phyloP scores from a whole-genome alignment of 495 filamentous ascomycete species.

The Podospora tetraspora region DNA sequence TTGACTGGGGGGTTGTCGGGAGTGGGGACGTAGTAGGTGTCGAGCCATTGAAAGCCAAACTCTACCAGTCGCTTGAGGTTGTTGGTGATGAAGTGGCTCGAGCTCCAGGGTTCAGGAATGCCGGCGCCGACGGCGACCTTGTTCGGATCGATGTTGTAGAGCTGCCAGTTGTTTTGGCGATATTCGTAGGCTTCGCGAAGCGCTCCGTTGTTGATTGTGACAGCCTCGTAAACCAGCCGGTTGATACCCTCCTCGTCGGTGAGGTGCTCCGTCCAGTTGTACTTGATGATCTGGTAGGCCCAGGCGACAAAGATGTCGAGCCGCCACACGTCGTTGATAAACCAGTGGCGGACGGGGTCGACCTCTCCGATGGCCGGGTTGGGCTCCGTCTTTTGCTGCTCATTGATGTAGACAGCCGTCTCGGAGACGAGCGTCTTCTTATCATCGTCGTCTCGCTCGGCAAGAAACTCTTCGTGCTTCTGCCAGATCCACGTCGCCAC shows the following conservation, averaged over 20 bases:
- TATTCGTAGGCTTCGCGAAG: slow-evolving; percentile 71
- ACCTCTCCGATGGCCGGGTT: slow-evolving; percentile 54
- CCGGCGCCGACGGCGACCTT: slow-evolving; percentile 61
- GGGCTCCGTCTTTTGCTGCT: slow-evolving; percentile 61
- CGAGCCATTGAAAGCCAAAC: slow-evolving; percentile 38
- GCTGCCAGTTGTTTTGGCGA: slow-evolving; percentile 55
- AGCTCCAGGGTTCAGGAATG: slow-evolving; percentile 79
- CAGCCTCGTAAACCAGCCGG: slow-evolving; percentile 62
- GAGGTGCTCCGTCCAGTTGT: slow-evolving; percentile 52
- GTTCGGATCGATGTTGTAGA: slow-evolving; percentile 64
- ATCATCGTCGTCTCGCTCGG: slow-evolving; percentile 36
- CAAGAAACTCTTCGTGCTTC: slow-evolving; percentile 57
- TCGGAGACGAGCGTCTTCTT: slow-evolving; percentile 58
- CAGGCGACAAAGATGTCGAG: slow-evolving; percentile 72
- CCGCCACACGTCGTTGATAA: slow-evolving; percentile 66
- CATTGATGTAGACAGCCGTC: slow-evolving; percentile 63
- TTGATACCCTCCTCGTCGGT: slow-evolving; percentile 45
- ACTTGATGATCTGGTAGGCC: slow-evolving; percentile 66
- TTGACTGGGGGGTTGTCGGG: slow-evolving; percentile 16
- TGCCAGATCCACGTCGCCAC: slow-evolving; percentile 81
- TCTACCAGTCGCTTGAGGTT: slow-evolving; percentile 52
- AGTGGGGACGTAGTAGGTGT: slow-evolving; percentile 14
- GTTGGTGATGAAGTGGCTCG: slow-evolving; percentile 53
- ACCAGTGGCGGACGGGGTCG: slow-evolving; percentile 75
- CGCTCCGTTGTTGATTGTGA: slow-evolving; percentile 67